A percentile compares a stretch with the other conserved stretches of the same genome.
Evolutionary conservation across 2,329 filamentous ascomycete species (phyloP).

Genomic region (Colletotrichum tabaci): DNA sequence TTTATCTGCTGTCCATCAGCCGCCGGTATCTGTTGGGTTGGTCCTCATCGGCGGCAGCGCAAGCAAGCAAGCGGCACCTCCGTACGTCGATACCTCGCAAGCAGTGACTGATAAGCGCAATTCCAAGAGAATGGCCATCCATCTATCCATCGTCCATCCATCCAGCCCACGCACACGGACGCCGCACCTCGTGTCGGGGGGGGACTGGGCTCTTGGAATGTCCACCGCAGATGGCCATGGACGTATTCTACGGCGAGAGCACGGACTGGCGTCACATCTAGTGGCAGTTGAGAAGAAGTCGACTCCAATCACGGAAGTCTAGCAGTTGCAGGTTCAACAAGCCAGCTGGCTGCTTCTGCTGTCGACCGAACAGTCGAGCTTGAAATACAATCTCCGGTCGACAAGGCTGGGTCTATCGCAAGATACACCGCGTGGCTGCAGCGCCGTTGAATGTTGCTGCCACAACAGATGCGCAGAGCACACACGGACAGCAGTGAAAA

Average conservation of each 20-base stretch:
- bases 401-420: slow-evolving; percentile 16
- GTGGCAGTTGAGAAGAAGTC: slow-evolving; percentile 20
- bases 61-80: background rate
- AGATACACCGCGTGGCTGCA: slow-evolving; percentile 30
- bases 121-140: background rate
- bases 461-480: slow-evolving; percentile 30
- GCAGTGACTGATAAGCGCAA: slow-evolving; percentile 14
- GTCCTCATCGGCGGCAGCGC: slow-evolving; percentile 12
- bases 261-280: slow-evolving; percentile 40
- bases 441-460: slow-evolving; percentile 36
- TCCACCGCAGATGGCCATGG: slow-evolving; percentile 20
- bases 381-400: slow-evolving; percentile 14
- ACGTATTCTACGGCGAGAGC: slow-evolving; percentile 37
- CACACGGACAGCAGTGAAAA: background rate
- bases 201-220: slow-evolving; percentile 1
- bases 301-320: slow-evolving; percentile 32
- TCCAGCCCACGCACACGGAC: slow-evolving; percentile 23
- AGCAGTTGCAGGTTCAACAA: slow-evolving; percentile 23
- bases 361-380: background rate
- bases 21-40: slow-evolving; percentile 10
- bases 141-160: background rate
- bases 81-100: slow-evolving; percentile 5
- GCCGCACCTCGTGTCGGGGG: slow-evolving; percentile 32
- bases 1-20: slow-evolving; percentile 27
- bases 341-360: background rate